phyloP scores from a whole-genome alignment of 768 basidiomycete species.

The Tephrocybe sp. region DNA sequence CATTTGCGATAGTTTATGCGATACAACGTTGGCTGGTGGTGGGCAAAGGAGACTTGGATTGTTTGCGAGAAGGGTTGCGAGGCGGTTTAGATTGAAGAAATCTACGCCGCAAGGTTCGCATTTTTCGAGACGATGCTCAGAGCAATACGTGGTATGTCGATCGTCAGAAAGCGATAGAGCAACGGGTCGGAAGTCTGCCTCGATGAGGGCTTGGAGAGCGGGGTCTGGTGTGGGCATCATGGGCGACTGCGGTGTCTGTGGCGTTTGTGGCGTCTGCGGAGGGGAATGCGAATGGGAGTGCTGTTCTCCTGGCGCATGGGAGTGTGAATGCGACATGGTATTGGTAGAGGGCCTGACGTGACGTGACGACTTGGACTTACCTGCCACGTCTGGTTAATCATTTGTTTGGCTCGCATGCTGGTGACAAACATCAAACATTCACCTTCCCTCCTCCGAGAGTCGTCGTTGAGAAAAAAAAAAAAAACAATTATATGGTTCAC shows the following conservation, averaged over 20 bases:
- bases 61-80: constrained; percentile 64
- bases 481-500: too few relatives aligned
- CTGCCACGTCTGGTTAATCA: constrained; percentile 15
- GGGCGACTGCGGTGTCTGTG: constrained; percentile 44
- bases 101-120: constrained; percentile 74
- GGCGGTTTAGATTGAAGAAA: constrained; percentile 72
- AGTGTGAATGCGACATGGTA: constrained; percentile 65
- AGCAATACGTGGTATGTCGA: constrained; percentile 56
- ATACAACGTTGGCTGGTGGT: constrained; percentile 76
- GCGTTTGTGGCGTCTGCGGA: constrained; percentile 29
- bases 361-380: background rate
- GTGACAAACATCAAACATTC: constrained; percentile 1
- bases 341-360: background rate
- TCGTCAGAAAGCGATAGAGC: constrained; percentile 55
- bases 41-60: constrained; percentile 76
- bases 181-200: constrained; percentile 64
- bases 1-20: constrained; percentile 70
- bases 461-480: too few relatives aligned
- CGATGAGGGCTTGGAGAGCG: constrained; percentile 71
- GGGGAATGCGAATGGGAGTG: constrained; percentile 42
- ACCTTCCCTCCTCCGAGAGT: background rate
- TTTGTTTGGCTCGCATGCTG: constrained; percentile 6
- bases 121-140: constrained; percentile 65
- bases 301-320: constrained; percentile 55
- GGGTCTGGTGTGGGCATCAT: constrained; percentile 60